phyloP scores from a whole-genome alignment of 1,284 basidiomycete species.

The Waitea zeae region DNA sequence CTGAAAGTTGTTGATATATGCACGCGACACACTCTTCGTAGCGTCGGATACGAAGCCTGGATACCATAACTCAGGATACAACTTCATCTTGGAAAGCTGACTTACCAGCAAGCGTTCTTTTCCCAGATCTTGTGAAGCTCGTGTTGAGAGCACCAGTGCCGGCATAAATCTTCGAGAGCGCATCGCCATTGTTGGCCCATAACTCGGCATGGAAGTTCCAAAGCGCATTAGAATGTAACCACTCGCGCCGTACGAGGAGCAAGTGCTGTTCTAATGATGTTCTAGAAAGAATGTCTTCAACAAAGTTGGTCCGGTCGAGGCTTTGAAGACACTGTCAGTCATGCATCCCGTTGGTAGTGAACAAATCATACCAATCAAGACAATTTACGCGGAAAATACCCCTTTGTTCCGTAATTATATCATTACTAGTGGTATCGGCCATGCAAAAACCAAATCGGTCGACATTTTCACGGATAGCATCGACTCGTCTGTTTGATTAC shows the following conservation, averaged over 20 bases:
- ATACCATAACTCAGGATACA: slow-evolving; percentile 3
- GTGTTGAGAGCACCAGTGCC: slow-evolving; percentile 96
- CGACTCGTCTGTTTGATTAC: slow-evolving; percentile 38
- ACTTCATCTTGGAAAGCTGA: slow-evolving; percentile 1
- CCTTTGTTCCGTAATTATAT: slow-evolving; percentile 67
- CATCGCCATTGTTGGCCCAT: slow-evolving; percentile 95
- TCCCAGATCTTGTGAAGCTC: slow-evolving; percentile 87
- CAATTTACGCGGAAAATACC: slow-evolving; percentile 94
- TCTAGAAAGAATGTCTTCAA: slow-evolving; percentile 83
- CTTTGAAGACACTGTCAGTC: slow-evolving; percentile 21
- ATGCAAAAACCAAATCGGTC: slow-evolving; percentile 80
- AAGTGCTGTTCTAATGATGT: slow-evolving; percentile 64
- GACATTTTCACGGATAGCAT: slow-evolving; percentile 43
- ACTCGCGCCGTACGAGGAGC: slow-evolving; percentile 50
- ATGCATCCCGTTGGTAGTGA: not conserved
- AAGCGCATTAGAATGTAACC: slow-evolving; percentile 50
- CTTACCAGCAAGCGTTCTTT: slow-evolving; percentile 74
- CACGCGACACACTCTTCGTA: slow-evolving; percentile 87
- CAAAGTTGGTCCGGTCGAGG: slow-evolving; percentile 95
- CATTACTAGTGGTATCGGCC: slow-evolving; percentile 45
- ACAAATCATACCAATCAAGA: slow-evolving; percentile 74
- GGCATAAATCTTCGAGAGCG: slow-evolving; percentile 83
- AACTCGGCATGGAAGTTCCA: slow-evolving; percentile 85
- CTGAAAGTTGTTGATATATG: slow-evolving; percentile 97
- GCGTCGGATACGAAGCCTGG: slow-evolving; percentile 86